These are phyloP conservation scores for Cordyceps tenuipes DNA, from an alignment of 2,329 filamentous ascomycete species.

Conservation along the genomic window DNA sequence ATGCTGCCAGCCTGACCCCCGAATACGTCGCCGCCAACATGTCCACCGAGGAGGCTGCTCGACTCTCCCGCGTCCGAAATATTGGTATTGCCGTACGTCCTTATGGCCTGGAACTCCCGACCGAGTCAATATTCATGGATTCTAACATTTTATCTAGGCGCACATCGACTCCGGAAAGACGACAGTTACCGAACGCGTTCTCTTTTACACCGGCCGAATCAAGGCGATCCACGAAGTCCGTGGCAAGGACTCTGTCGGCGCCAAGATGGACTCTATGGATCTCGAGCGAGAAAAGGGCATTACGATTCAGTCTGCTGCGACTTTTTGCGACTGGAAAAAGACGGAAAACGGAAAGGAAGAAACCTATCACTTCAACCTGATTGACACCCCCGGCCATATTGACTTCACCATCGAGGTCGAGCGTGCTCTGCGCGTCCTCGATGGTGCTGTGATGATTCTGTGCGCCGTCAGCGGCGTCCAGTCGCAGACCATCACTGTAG, in stretches of 20 bases:
- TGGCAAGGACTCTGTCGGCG: constrained; percentile 87
- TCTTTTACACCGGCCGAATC: constrained; percentile 97
- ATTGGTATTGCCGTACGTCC: constrained; percentile 89
- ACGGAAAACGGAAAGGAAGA: constrained; percentile 75
- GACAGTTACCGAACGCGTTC: constrained; percentile 88
- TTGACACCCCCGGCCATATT: constrained; percentile 96
- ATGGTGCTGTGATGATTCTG: constrained; percentile 96
- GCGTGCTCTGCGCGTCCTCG: constrained; percentile 84
- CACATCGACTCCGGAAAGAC: constrained; percentile 99
- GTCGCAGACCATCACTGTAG: constrained; percentile 95
- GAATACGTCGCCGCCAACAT: constrained; percentile 69
- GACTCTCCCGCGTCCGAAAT: constrained; percentile 78
- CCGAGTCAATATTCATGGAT: neutral
- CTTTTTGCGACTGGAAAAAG: constrained; percentile 95
- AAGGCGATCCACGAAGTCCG: constrained; percentile 96
- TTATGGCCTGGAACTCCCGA: neutral
- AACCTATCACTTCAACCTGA: constrained; percentile 95
- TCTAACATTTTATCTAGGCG: constrained; percentile 48
- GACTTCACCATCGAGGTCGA: constrained; percentile 99
- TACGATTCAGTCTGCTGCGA: constrained; percentile 96
- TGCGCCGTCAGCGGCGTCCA: constrained; percentile 97
- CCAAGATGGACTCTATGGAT: constrained; percentile 99
- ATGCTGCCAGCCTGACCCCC: constrained; percentile 42
- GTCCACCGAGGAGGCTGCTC: constrained; percentile 66
- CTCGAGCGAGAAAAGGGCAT: constrained; percentile 97